phyloP scores from a whole-genome alignment of 2,329 filamentous ascomycete species.

The Claviceps sp. region DNA sequence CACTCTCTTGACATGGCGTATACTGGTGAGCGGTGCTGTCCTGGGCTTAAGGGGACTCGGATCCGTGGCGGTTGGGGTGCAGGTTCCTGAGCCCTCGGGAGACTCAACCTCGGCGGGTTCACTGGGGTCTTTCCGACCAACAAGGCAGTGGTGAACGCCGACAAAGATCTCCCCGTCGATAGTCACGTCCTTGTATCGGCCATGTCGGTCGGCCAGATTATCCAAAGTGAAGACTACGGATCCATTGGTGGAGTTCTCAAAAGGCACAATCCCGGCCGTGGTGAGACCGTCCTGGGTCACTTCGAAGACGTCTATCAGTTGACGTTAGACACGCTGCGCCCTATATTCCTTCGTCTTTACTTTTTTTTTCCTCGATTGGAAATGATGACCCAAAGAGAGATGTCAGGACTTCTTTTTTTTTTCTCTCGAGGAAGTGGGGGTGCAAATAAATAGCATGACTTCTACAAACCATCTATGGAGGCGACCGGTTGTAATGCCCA shows the following conservation, averaged over 20 bases:
- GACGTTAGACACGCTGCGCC: neutral
- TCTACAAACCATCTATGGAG: slow-evolving; percentile 34
- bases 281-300: slow-evolving; percentile 55
- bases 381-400: neutral
- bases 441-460: neutral
- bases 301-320: slow-evolving; percentile 58
- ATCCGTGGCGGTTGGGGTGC: slow-evolving; percentile 34
- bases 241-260: slow-evolving; percentile 94
- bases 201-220: slow-evolving; percentile 64
- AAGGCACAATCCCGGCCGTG: slow-evolving; percentile 71
- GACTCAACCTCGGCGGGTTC: slow-evolving; percentile 16
- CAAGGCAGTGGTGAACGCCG: slow-evolving; percentile 74
- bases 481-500: slow-evolving; percentile 36
- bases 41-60: slow-evolving; percentile 32
- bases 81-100: slow-evolving; percentile 27
- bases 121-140: slow-evolving; percentile 37
- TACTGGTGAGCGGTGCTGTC: slow-evolving; percentile 32
- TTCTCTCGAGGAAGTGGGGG: neutral
- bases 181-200: slow-evolving; percentile 50
- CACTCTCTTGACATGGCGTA: slow-evolving; percentile 56
- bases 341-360: too few relatives aligned
- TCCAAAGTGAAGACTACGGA: slow-evolving; percentile 84
- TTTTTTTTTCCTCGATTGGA: neutral
- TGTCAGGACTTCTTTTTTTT: neutral
- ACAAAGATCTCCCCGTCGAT: slow-evolving; percentile 80